phyloP scores from a whole-genome alignment of 441 rosid species.

The Biscutella laevigata region DNA sequence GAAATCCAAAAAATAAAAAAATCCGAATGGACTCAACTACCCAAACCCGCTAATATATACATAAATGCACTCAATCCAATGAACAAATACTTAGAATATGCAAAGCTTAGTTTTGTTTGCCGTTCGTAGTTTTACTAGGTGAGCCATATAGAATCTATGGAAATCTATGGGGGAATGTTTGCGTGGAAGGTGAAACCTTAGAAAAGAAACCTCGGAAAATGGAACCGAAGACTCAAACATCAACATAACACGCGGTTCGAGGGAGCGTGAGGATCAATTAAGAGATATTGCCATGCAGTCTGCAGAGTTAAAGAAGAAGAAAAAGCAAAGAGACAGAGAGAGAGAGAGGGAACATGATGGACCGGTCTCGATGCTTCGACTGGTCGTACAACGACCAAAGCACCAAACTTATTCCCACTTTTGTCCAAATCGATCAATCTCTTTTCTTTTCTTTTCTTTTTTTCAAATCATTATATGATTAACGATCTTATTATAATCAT shows the following conservation, averaged over 20 bases:
- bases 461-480: conserved; percentile 22
- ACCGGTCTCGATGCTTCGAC: conserved; percentile 45
- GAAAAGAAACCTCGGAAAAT: conserved; percentile 21
- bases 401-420: conserved; percentile 33
- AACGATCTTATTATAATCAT: conserved; percentile 28
- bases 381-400: conserved; percentile 30
- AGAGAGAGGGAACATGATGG: conserved; percentile 31
- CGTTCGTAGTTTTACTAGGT: neutral
- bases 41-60: too few relatives aligned
- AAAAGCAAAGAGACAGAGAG: conserved; percentile 18
- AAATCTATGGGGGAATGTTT: conserved; percentile 17
- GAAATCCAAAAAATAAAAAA: too few relatives aligned
- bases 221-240: conserved; percentile 18
- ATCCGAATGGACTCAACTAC: too few relatives aligned
- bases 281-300: conserved; percentile 48
- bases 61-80: neutral
- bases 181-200: conserved; percentile 7
- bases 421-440: conserved; percentile 20
- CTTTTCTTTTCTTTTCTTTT: neutral
- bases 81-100: neutral
- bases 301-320: too few relatives aligned
- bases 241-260: conserved; percentile 26
- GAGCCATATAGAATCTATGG: conserved; percentile 10
- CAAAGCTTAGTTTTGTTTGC: neutral
- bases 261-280: conserved; percentile 27